Percentiles rank a stretch among this genome's conserved stretches.
These are phyloP conservation scores for Kwoniella shandongensis DNA, from an alignment of 768 basidiomycete species.

Conservation along the genomic window DNA sequence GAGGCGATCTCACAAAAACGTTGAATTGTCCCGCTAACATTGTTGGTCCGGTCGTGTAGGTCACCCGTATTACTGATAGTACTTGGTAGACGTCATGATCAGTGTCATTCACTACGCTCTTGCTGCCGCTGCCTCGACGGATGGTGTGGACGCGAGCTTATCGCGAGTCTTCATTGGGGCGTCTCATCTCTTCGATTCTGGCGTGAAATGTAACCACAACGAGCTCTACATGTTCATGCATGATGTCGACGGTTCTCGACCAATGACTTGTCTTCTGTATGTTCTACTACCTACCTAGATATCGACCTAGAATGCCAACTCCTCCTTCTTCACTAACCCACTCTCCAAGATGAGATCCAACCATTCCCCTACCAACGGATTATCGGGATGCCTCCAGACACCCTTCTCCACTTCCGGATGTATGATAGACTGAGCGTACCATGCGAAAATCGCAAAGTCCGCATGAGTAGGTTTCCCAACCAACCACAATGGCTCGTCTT, in stretches of 20 bases:
- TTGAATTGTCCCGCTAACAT: no score
- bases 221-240: not conserved
- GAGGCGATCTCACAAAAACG: no score
- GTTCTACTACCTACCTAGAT: not conserved
- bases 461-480: slow-evolving; percentile 19
- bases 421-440: slow-evolving; percentile 10
- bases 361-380: slow-evolving; percentile 18
- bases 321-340: slow-evolving; percentile 21
- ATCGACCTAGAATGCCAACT: not conserved
- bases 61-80: no score
- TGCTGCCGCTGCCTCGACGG: no score
- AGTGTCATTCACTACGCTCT: no score
- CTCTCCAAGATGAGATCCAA: slow-evolving; percentile 15
- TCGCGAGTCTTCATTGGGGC: no score
- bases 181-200: no score
- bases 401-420: slow-evolving; percentile 14
- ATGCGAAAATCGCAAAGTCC: slow-evolving; percentile 19
- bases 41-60: no score
- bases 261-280: not conserved
- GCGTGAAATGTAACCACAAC: no score
- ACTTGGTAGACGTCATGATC: no score
- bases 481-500: slow-evolving; percentile 10
- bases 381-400: slow-evolving; percentile 20
- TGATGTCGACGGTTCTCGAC: not conserved
- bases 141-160: no score